These are phyloP conservation scores for Fraxinus velutina DNA, from an alignment of 305 asterid species.

Conservation along the genomic window DNA sequence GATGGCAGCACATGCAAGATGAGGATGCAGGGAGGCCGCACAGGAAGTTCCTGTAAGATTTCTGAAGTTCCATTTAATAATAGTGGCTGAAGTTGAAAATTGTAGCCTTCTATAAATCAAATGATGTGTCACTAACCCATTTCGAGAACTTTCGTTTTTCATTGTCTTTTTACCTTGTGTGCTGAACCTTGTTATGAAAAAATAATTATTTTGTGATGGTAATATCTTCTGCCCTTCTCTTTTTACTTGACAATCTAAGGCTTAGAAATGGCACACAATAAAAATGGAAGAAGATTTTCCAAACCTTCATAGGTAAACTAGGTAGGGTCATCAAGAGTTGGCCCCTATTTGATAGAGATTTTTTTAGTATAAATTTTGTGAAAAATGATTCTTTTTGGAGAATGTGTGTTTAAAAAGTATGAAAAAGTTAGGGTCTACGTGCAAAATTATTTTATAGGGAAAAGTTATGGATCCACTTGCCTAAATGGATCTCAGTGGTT, in stretches of 20 bases:
- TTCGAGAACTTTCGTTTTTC: background rate
- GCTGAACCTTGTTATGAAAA: background rate
- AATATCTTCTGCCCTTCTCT: background rate
- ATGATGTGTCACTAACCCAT: background rate
- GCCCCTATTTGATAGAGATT: too few species aligned
- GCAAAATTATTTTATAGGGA: background rate
- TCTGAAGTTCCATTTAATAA: conserved; percentile 28
- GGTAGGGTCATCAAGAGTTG: background rate
- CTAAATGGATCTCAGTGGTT: background rate
- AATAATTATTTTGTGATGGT: background rate
- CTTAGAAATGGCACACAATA: background rate
- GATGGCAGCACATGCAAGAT: conserved; percentile 86
- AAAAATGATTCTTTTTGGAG: too few species aligned
- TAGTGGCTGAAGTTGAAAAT: conserved; percentile 27
- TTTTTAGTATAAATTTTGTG: too few species aligned
- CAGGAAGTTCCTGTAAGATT: conserved; percentile 48
- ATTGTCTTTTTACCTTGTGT: background rate
- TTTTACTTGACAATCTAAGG: background rate
- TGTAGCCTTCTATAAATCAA: background rate
- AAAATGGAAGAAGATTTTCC: background rate
- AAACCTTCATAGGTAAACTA: background rate
- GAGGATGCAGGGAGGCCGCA: conserved; percentile 89
- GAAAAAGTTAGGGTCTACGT: too few species aligned
- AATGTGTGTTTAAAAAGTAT: too few species aligned
- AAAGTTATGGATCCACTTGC: background rate